phyloP scores from a whole-genome alignment of 1,284 basidiomycete species.

The Leccinum subrobustum region DNA sequence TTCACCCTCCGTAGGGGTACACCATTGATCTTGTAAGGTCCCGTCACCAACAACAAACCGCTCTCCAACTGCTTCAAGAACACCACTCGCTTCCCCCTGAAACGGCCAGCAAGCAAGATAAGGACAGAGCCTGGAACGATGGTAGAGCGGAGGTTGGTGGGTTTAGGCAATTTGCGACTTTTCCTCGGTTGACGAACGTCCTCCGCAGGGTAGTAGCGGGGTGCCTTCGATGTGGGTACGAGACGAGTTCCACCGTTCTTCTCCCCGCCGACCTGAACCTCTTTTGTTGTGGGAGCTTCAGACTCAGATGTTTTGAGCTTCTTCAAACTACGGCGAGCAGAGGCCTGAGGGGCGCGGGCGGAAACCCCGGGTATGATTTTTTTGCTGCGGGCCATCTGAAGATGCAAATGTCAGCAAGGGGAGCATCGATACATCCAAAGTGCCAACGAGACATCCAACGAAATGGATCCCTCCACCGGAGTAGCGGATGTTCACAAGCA shows the following conservation, averaged over 20 bases:
- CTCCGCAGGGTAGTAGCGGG: constrained; percentile 97
- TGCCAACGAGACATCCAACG: constrained; percentile 37
- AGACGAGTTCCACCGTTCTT: constrained; percentile 92
- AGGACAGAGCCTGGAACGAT: constrained; percentile 96
- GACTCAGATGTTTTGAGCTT: constrained; percentile 77
- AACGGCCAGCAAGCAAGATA: constrained; percentile 97
- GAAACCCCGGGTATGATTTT: constrained; percentile 77
- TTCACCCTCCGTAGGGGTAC: constrained; percentile 98
- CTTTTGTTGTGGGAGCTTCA: constrained; percentile 62
- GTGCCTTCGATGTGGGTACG: constrained; percentile 84
- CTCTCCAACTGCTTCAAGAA: constrained; percentile 97
- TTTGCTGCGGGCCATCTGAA: constrained; percentile 91
- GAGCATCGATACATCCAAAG: constrained; percentile 36
- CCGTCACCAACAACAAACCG: constrained; percentile 93
- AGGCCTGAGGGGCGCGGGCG: constrained; percentile 81
- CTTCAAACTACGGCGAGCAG: constrained; percentile 79
- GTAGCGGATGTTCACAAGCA: background rate
- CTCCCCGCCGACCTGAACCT: constrained; percentile 85
- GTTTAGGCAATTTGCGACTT: constrained; percentile 83
- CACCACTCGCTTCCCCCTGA: constrained; percentile 97
- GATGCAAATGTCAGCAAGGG: constrained; percentile 23
- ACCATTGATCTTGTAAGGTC: constrained; percentile 98
- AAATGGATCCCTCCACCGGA: constrained; percentile 4
- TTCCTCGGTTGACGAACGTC: constrained; percentile 91
- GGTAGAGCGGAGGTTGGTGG: constrained; percentile 77